These are phyloP conservation scores for Aphanomyces invadans DNA, from an alignment of 352 stramenopile species.

Conservation along the genomic window DNA sequence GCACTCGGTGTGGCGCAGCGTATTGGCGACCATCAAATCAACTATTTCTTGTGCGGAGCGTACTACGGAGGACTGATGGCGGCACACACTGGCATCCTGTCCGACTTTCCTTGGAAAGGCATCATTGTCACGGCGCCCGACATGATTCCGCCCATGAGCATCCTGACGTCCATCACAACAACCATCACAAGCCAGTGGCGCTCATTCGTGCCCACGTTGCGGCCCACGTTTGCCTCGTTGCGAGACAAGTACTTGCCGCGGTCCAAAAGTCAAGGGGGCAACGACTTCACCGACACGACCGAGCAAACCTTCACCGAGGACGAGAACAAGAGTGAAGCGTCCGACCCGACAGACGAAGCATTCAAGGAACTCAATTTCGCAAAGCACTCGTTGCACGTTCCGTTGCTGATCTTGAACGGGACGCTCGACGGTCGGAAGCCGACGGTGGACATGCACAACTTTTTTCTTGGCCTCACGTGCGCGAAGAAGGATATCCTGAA, in stretches of 20 bases:
- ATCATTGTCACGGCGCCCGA: conserved; percentile 23
- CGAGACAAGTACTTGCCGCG: conserved; percentile 15
- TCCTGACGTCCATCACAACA: conserved; percentile 12
- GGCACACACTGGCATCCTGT: conserved; percentile 13
- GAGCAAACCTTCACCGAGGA: conserved; percentile 14
- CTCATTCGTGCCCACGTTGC: neutral
- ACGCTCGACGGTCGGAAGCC: conserved; percentile 6
- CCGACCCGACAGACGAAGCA: conserved; percentile 4
- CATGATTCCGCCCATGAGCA: conserved; percentile 1
- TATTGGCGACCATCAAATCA: conserved; percentile 1
- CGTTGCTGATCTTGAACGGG: conserved; percentile 16
- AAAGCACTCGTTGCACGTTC: conserved; percentile 2
- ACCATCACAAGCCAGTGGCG: conserved; percentile 1
- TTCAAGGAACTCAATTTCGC: conserved; percentile 9
- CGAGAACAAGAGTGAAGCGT: conserved; percentile 13
- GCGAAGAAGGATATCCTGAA: conserved; percentile 10
- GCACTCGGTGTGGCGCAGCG: conserved; percentile 5
- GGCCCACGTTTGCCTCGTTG: conserved; percentile 9
- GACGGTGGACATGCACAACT: conserved; percentile 4
- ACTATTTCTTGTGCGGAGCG: conserved; percentile 22
- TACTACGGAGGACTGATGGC: conserved; percentile 22
- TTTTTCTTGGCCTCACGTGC: conserved; percentile 2
- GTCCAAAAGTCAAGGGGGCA: conserved; percentile 13
- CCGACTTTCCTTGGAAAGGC: conserved; percentile 20
- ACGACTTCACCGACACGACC: conserved; percentile 17